Evolutionary conservation across 768 basidiomycete species (phyloP), one percentile per base, ranked within the genome.

Genomic region (Mrakia blollopis): DNA sequence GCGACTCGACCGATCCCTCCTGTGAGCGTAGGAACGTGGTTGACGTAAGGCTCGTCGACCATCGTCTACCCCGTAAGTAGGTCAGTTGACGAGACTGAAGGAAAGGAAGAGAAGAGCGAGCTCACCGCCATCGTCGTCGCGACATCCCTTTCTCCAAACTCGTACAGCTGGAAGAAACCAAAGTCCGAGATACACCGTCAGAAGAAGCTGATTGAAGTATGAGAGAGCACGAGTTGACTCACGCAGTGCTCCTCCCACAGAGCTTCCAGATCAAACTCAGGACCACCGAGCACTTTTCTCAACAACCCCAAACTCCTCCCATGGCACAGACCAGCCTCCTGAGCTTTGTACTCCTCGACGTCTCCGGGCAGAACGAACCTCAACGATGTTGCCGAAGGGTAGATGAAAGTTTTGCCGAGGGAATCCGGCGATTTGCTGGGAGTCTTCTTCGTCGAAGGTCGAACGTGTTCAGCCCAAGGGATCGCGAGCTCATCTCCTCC

Each of bases 221-320:
- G 4, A 25, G 4, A n/a, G 35, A 39, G 39, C 25, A n/a, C n/a
- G n/a, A n/a, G n/a, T 21, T 0, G 39, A 68, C 65, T 68, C 65
- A 68, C 65, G 1, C 85, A 86, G 78, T 89, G 88, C 76, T 88
- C 87, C 16, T 89, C 87, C 88, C 88, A 89, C 47, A 89, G 86
- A n/a, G 85, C 86, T 79, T 88, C 88, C 1, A 88, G 82, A 80
- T 88, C 87, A 72, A 89, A 89, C 35, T 84, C 80, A 16, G 88
- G 88, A 0, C 88, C 88, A 30, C 71, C 77, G 54, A 81, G 57
- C 1, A 60, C 47, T 16, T 69, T 78, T 61, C 79, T 80, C 60
- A 81, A 41, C 72, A 79, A 78, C 47, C 28, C 70, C 16, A 72
- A 28, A 13, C 44, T 23, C 35, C 70, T 37, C 16, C 70, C 47